phyloP scores from a whole-genome alignment of 139 green algal genomes.

The Auxenochlorella pyrenoidosa region DNA sequence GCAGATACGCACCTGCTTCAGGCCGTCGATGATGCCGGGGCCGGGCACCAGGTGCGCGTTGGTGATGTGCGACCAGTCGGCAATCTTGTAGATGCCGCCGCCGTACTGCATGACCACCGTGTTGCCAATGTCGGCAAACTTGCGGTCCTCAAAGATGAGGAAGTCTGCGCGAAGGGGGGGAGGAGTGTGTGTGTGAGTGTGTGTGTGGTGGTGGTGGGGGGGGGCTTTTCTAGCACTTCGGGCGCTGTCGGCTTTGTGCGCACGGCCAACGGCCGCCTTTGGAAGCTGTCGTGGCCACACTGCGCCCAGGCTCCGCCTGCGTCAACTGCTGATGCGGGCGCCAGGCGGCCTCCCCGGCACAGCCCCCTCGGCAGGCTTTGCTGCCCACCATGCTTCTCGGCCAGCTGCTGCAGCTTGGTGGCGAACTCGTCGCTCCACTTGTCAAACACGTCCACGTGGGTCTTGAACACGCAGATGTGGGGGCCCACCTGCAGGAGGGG shows the following conservation, averaged over 20 bases:
- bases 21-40: slow-evolving; percentile 96
- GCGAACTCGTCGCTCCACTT: slow-evolving; percentile 62
- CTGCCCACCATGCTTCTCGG: slow-evolving; percentile 85
- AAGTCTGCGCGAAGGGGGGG: slow-evolving; percentile 79
- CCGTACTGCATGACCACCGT: slow-evolving; percentile 94
- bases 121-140: slow-evolving; percentile 99
- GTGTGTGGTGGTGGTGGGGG: background rate
- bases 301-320: too few relatives aligned
- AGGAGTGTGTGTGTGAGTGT: too few relatives aligned
- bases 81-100: slow-evolving; percentile 89
- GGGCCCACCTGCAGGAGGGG: slow-evolving; percentile 78
- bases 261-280: background rate
- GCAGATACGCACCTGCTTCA: slow-evolving; percentile 65
- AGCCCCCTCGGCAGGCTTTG: too few relatives aligned
- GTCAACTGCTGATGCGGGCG: too few relatives aligned
- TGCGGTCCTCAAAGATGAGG: slow-evolving; percentile 99
- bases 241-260: background rate
- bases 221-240: too few relatives aligned
- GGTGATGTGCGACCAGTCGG: slow-evolving; percentile 97
- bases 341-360: too few relatives aligned
- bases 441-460: slow-evolving; percentile 96
- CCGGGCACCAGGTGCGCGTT: slow-evolving; percentile 97
- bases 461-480: slow-evolving; percentile 98
- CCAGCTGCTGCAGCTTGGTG: slow-evolving; percentile 68
- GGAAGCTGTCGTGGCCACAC: too few relatives aligned